A percentile compares a stretch with the other conserved stretches of the same genome.
phyloP scores from a whole-genome alignment of 2,329 filamentous ascomycete genomes.

The Phyllosticta citriasiana region DNA sequence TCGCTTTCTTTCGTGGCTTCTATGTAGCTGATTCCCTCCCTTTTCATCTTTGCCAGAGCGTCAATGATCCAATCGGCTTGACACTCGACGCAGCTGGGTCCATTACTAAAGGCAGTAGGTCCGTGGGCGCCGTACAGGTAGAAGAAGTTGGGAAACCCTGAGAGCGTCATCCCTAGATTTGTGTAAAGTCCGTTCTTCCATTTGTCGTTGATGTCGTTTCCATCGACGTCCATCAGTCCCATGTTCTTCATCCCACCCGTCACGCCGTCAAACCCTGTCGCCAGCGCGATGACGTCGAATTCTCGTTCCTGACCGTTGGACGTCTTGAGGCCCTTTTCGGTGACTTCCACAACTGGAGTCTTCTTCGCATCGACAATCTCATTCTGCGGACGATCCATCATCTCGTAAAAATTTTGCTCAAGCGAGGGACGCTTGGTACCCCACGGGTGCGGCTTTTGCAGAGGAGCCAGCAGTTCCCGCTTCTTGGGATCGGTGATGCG shows the following conservation, averaged over 20 bases:
- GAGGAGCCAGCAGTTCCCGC: constrained; percentile 37
- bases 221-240: constrained; percentile 28
- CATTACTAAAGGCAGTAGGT: constrained; percentile 34
- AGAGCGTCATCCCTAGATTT: constrained; percentile 33
- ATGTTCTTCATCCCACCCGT: constrained; percentile 34
- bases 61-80: constrained; percentile 32
- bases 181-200: constrained; percentile 34
- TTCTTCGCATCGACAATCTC: constrained; percentile 34
- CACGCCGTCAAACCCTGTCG: constrained; percentile 38
- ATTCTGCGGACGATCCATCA: constrained; percentile 34
- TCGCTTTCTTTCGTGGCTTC: constrained; percentile 30
- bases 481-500: constrained; percentile 35
- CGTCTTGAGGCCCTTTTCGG: constrained; percentile 30
- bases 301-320: constrained; percentile 31
- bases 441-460: constrained; percentile 35
- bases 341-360: constrained; percentile 30
- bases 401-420: constrained; percentile 39
- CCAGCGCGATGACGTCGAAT: constrained; percentile 35
- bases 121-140: constrained; percentile 35
- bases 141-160: constrained; percentile 31
- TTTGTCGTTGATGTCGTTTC: constrained; percentile 26
- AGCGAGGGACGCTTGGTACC: constrained; percentile 38
- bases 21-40: constrained; percentile 21
- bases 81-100: constrained; percentile 30
- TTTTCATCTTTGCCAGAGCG: constrained; percentile 23